Base-by-base conservation (phyloP, 78 protist genomes). In the Tieghemostelium lacteum region DNA sequence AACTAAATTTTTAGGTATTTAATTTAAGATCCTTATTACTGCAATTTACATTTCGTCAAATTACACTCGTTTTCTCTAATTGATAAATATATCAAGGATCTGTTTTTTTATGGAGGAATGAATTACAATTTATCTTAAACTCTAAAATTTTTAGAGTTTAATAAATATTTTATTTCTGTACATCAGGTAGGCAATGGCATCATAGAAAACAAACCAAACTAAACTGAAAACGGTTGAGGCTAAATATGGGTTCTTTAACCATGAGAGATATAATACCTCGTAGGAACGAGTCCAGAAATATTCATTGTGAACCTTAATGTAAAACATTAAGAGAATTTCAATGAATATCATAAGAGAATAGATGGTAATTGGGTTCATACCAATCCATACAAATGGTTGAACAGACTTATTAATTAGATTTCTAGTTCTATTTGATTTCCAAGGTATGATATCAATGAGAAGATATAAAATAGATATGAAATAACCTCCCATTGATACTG, bases 251-350 rank as follows among this genome's bases (percentile, higher is more conserved):
- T 83, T 83, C 3, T 63, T 39, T 42, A 83, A 58, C 89, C 89
- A 83, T 16, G 77, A 40, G 19, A 69, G 31, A 42, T 83, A 83
- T 45, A 83, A 14, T 14, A 28, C 45, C 37, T 60, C 73, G 28
- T 83, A 83, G 26, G 24, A 16, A 2, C 22, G 36, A 10, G 39
- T 50, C 89, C 89, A 83, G n/a, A 83, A 39, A 1, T 67, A 31
- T 0, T 19, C 20, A 22, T 28, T 12, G 2, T 17, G 31, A n/a
- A 37, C 55, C 17, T 64, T 34, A 17, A 83, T 20, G 52, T 83
- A 83, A 55, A 69, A 83, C 89, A 83, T 83, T n/a, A 83, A 60
- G 22, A 83, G 34, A 49, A 83, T 83, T 24, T 83, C 89, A n/a
- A 83, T 83, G 49, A 83, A 83, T 10, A 83, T 49, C 89, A 83